Percentiles rank a stretch among this genome's conserved stretches.
Conservation (phyloP, 176 grass and related monocot genomes). For the Cenchrus purpureus region DNA sequence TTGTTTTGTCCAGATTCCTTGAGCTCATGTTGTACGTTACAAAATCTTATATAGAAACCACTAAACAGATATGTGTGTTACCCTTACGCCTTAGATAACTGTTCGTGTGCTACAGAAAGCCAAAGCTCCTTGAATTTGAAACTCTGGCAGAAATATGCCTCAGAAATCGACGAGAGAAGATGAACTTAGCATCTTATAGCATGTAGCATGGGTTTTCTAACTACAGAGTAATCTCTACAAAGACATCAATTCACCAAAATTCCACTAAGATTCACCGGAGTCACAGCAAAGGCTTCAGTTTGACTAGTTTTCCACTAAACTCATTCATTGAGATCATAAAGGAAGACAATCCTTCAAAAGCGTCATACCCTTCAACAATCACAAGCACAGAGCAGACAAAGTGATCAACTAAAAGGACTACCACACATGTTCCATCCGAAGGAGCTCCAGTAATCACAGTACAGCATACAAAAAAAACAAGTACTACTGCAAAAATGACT, state of each 20-base stretch:
- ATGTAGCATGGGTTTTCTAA: neutral
- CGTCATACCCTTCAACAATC: neutral
- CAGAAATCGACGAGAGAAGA: neutral
- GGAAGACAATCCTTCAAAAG: neutral
- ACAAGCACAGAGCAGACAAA: slow-evolving; percentile 16
- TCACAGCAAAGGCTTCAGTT: neutral
- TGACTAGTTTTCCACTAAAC: neutral
- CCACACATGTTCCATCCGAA: neutral
- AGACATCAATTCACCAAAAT: neutral
- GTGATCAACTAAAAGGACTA: neutral
- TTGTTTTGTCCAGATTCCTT: neutral
- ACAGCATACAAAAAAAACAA: neutral
- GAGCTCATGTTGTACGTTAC: neutral
- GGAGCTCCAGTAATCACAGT: neutral
- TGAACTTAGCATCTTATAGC: neutral
- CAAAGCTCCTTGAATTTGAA: neutral
- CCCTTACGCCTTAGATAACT: too few relatives aligned
- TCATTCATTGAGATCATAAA: neutral
- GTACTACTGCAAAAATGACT: neutral
- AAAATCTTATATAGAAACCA: neutral
- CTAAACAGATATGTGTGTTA: neutral
- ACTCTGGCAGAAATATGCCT: neutral
- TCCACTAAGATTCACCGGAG: neutral
- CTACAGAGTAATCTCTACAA: neutral
- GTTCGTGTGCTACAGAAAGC: too few relatives aligned